phyloP scores from a whole-genome alignment of 2,329 filamentous ascomycete species.

The Seiridium unicorne region DNA sequence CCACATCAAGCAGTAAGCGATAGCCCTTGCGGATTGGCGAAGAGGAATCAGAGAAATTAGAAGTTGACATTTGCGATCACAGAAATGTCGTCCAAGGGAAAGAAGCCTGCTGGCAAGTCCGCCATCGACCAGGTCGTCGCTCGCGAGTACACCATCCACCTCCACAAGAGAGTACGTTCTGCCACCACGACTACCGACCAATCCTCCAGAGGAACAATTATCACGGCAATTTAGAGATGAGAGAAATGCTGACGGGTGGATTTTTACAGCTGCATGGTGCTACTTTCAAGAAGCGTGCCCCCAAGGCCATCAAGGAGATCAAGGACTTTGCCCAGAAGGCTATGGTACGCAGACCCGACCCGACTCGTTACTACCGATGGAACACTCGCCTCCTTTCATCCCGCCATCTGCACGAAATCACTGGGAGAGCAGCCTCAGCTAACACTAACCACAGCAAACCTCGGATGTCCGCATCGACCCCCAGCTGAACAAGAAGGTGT shows the following conservation, averaged over 20 bases:
- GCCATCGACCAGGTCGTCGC: slow-evolving; percentile 99
- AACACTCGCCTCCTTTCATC: slow-evolving; percentile 15
- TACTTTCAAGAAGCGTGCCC: slow-evolving; percentile 99
- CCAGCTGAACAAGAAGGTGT: slow-evolving; percentile 99
- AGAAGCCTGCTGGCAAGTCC: slow-evolving; percentile 76
- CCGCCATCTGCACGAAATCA: not conserved
- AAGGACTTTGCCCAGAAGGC: slow-evolving; percentile 87
- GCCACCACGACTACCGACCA: slow-evolving; percentile 5
- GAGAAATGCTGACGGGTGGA: slow-evolving; percentile 11
- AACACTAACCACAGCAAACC: slow-evolving; percentile 68
- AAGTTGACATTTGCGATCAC: not conserved
- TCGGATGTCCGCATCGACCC: slow-evolving; percentile 96
- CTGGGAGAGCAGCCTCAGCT: slow-evolving; percentile 9
- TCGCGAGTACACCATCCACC: slow-evolving; percentile 99
- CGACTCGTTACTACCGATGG: not conserved
- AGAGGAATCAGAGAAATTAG: not conserved
- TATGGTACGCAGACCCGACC: slow-evolving; percentile 70
- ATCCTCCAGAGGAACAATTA: not conserved
- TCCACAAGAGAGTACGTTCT: slow-evolving; percentile 95
- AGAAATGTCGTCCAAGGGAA: slow-evolving; percentile 61
- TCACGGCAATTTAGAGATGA: slow-evolving; percentile 5
- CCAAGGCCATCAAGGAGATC: slow-evolving; percentile 99
- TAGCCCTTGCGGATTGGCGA: not conserved
- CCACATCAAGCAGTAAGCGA: slow-evolving; percentile 4
- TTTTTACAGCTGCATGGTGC: slow-evolving; percentile 82